These are phyloP conservation scores for Talaromyces funiculosus DNA, from an alignment of 2,329 filamentous ascomycete genomes.

Conservation along the genomic window DNA sequence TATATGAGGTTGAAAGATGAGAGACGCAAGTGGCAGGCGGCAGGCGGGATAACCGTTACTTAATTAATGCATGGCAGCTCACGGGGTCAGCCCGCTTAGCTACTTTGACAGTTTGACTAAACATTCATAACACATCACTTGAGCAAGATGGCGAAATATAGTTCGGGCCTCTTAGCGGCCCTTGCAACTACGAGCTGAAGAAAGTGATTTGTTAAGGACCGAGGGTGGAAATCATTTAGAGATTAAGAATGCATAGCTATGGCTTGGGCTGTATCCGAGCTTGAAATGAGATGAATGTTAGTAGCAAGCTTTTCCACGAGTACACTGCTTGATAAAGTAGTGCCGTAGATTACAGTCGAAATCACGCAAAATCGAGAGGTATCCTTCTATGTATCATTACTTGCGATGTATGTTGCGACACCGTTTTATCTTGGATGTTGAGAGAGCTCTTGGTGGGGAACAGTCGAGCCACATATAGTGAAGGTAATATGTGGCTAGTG, in stretches of 20 bases:
- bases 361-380: not conserved
- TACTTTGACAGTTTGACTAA: not conserved
- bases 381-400: not conserved
- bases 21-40: not conserved
- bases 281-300: not conserved
- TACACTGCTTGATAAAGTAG: too few relatives aligned
- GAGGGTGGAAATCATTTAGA: not conserved
- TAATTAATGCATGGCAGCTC: conserved; percentile 7
- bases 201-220: not conserved
- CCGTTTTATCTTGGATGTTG: not conserved
- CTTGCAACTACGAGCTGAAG: not conserved
- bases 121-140: not conserved
- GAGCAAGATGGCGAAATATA: not conserved
- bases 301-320: not conserved
- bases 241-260: not conserved
- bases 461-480: not conserved
- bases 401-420: not conserved
- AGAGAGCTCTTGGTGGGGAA: not conserved
- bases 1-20: not conserved
- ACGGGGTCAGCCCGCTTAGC: conserved; percentile 6
- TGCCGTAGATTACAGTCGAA: not conserved
- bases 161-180: too few relatives aligned
- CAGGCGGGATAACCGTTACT: not conserved
- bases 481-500: not conserved
- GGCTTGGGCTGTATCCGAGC: not conserved